A percentile compares a stretch with the other conserved stretches of the same genome.
phyloP scores from a whole-genome alignment of 192 early-diverging fungal genomes.

The Coemansia sp. region DNA sequence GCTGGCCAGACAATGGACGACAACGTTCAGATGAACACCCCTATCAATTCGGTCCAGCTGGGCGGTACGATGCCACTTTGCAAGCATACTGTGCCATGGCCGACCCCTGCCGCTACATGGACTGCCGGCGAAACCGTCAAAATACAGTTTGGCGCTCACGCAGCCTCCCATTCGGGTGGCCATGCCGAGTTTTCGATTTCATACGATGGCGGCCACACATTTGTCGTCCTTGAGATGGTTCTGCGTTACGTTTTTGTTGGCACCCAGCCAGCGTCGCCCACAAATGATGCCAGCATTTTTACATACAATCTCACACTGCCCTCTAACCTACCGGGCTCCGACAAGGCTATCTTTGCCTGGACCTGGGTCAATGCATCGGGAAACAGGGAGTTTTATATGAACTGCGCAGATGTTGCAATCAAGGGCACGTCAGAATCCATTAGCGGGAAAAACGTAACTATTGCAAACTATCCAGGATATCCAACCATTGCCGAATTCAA shows the following conservation, averaged over 20 bases:
- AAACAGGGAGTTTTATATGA: constrained; percentile 66
- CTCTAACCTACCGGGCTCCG: constrained; percentile 47
- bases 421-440: constrained; percentile 17
- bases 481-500: constrained; percentile 16
- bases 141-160: constrained; percentile 22
- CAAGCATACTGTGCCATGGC: constrained; percentile 38
- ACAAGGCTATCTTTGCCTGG: constrained; percentile 63
- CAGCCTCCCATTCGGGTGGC: constrained; percentile 46
- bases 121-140: constrained; percentile 8
- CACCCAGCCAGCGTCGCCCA: background rate
- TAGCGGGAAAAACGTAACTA: constrained; percentile 20
- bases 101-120: constrained; percentile 20
- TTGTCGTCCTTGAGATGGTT: constrained; percentile 56
- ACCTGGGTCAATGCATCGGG: constrained; percentile 64
- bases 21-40: constrained; percentile 33
- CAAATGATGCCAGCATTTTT: constrained; percentile 12
- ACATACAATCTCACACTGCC: constrained; percentile 60
- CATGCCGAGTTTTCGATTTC: constrained; percentile 59
- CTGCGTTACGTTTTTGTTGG: constrained; percentile 31
- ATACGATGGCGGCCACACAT: constrained; percentile 50
- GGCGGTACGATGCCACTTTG: constrained; percentile 24
- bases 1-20: constrained; percentile 28
- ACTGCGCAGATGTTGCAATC: constrained; percentile 35
- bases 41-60: constrained; percentile 14
- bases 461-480: constrained; percentile 30